Conservation (phyloP, 495 filamentous ascomycete genomes). For the Talaromyces stipitatus region DNA sequence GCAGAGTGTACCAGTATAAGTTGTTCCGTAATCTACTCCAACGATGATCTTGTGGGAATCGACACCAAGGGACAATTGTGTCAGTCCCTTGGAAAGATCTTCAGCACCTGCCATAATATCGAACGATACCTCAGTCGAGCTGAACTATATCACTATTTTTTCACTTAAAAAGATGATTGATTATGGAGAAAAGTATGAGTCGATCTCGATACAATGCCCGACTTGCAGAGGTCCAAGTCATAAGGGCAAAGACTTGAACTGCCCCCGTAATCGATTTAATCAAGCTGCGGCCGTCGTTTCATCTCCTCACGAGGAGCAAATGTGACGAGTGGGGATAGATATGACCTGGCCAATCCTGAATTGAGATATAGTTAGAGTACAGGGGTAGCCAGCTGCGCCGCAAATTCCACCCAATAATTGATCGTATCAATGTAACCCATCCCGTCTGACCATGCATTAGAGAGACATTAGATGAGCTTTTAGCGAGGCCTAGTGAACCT, state of each 20-base stretch:
- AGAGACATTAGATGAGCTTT: not conserved
- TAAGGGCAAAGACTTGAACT: too few relatives aligned
- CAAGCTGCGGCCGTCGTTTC: not conserved
- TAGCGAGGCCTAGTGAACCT: not conserved
- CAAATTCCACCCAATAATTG: not conserved
- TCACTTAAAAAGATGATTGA: not conserved
- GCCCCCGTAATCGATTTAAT: not conserved
- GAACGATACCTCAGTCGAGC: not conserved
- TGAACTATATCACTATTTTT: not conserved
- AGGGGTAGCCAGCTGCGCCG: not conserved
- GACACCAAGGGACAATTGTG: not conserved
- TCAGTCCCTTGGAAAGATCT: not conserved
- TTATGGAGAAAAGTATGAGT: not conserved
- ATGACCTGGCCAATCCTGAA: not conserved
- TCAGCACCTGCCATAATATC: not conserved
- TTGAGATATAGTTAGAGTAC: not conserved
- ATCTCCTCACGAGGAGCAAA: not conserved
- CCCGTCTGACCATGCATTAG: not conserved
- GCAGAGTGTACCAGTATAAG: constrained; percentile 18
- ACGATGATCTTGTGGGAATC: constrained; percentile 19
- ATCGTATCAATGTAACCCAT: not conserved
- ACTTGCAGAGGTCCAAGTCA: not conserved
- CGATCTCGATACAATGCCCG: not conserved
- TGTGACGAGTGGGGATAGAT: not conserved
- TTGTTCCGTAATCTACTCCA: constrained; percentile 41